Evolutionary conservation across 1,284 basidiomycete genomes (phyloP).

Genomic region (Apiotrichum veenhuisii): DNA sequence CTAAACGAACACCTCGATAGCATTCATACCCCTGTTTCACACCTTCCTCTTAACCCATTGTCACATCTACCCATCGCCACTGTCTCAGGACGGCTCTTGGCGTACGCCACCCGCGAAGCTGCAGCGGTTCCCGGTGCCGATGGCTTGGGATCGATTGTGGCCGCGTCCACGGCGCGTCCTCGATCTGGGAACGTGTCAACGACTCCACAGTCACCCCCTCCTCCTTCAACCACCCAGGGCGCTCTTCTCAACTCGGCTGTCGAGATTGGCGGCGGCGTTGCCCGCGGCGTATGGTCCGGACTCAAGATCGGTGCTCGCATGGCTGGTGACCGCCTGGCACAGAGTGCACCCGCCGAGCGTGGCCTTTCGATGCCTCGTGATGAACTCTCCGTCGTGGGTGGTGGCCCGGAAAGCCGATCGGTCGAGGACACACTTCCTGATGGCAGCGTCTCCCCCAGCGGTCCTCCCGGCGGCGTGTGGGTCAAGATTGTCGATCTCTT

Average conservation of each 20-base stretch:
- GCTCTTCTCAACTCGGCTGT: slow-evolving; percentile 38
- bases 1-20: slow-evolving; percentile 23
- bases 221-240: slow-evolving; percentile 15
- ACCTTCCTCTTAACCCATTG: slow-evolving; percentile 18
- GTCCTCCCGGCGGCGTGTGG: slow-evolving; percentile 28
- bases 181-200: slow-evolving; percentile 4
- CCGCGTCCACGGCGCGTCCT: slow-evolving; percentile 10
- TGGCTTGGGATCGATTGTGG: slow-evolving; percentile 36
- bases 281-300: slow-evolving; percentile 45
- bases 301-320: slow-evolving; percentile 42
- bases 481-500: slow-evolving; percentile 42
- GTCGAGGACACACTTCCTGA: slow-evolving; percentile 10
- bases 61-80: slow-evolving; percentile 27
- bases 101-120: slow-evolving; percentile 27
- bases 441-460: neutral
- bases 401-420: slow-evolving; percentile 11
- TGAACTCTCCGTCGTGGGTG: neutral
- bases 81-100: slow-evolving; percentile 36
- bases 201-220: neutral
- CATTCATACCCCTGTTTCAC: slow-evolving; percentile 12
- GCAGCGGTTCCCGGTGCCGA: slow-evolving; percentile 28
- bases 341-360: slow-evolving; percentile 35
- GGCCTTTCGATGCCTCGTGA: neutral
- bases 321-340: slow-evolving; percentile 31
- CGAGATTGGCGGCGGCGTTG: slow-evolving; percentile 43